A percentile compares a stretch with the other conserved stretches of the same genome.
phyloP scores from a whole-genome alignment of 768 basidiomycete species.

The Pisolithus microcarpus region DNA sequence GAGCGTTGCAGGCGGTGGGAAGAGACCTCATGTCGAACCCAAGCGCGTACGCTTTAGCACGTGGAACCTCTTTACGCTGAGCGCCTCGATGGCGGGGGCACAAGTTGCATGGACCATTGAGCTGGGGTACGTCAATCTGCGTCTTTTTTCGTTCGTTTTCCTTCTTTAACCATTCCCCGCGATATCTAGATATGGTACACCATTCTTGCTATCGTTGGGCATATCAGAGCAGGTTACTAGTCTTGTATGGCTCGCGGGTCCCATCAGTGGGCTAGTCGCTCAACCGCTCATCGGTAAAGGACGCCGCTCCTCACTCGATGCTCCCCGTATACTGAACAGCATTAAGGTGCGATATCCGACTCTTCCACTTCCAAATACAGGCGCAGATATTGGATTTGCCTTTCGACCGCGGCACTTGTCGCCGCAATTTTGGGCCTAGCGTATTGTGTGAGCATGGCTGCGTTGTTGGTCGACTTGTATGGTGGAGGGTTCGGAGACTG shows the following conservation, averaged over 20 bases:
- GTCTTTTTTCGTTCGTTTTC: not conserved
- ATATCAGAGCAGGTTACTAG: slow-evolving; percentile 87
- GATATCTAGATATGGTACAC: slow-evolving; percentile 89
- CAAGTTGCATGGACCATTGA: slow-evolving; percentile 96
- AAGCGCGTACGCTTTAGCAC: slow-evolving; percentile 30
- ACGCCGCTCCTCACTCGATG: not conserved
- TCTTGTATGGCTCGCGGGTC: slow-evolving; percentile 92
- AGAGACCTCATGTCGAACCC: slow-evolving; percentile 17
- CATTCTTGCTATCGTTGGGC: slow-evolving; percentile 75
- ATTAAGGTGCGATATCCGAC: slow-evolving; percentile 87
- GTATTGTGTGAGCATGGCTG: slow-evolving; percentile 70
- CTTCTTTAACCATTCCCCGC: slow-evolving; percentile 24
- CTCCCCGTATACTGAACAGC: slow-evolving; percentile 4
- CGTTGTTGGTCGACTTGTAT: slow-evolving; percentile 68
- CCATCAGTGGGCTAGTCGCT: slow-evolving; percentile 89
- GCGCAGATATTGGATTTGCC: slow-evolving; percentile 86
- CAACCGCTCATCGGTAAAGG: slow-evolving; percentile 94
- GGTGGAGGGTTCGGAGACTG: slow-evolving; percentile 76
- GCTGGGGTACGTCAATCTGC: slow-evolving; percentile 57
- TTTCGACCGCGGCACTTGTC: slow-evolving; percentile 77
- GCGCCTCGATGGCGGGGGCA: slow-evolving; percentile 89
- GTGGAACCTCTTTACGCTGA: slow-evolving; percentile 75
- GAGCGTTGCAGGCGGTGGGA: slow-evolving; percentile 27
- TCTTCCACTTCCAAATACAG: slow-evolving; percentile 86
- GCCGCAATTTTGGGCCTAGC: slow-evolving; percentile 74